Conservation (phyloP, 768 basidiomycete species). For the Leucocoprinus birnbaumii region DNA sequence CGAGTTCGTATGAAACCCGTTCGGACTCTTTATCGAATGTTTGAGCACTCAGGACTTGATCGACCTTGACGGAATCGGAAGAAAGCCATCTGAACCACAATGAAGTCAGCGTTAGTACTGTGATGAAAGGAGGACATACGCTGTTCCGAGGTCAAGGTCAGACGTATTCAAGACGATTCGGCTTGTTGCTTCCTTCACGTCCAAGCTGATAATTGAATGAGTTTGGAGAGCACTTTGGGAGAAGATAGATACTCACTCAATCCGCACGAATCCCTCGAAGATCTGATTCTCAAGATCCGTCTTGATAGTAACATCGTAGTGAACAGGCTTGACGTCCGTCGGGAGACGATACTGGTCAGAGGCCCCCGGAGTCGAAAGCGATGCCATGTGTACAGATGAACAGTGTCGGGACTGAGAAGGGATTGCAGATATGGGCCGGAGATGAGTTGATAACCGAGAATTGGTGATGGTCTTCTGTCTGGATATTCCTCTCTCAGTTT, state of each 20-base stretch:
- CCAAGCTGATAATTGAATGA: conserved; percentile 42
- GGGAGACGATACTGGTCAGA: conserved; percentile 59
- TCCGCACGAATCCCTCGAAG: conserved; percentile 76
- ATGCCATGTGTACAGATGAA: conserved; percentile 22
- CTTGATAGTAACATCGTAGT: conserved; percentile 77
- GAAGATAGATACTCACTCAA: conserved; percentile 44
- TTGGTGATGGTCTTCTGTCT: neutral
- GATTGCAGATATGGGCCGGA: neutral
- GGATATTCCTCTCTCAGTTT: neutral
- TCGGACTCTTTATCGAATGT: conserved; percentile 60
- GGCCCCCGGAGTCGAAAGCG: conserved; percentile 17
- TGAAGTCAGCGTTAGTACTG: neutral
- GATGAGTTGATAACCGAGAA: conserved; percentile 9
- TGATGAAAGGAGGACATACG: conserved; percentile 26
- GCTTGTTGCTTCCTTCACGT: conserved; percentile 60
- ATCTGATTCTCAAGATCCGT: conserved; percentile 78
- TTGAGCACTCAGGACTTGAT: conserved; percentile 42
- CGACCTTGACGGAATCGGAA: conserved; percentile 48
- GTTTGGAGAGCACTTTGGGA: neutral
- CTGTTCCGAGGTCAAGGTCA: conserved; percentile 54
- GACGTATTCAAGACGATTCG: conserved; percentile 64
- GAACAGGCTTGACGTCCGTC: conserved; percentile 59
- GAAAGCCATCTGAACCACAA: conserved; percentile 37
- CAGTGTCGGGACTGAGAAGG: neutral
- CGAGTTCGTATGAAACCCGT: conserved; percentile 60